Conservation (phyloP, 805 yeast species). For the Nakazawaea laoshanensis region DNA sequence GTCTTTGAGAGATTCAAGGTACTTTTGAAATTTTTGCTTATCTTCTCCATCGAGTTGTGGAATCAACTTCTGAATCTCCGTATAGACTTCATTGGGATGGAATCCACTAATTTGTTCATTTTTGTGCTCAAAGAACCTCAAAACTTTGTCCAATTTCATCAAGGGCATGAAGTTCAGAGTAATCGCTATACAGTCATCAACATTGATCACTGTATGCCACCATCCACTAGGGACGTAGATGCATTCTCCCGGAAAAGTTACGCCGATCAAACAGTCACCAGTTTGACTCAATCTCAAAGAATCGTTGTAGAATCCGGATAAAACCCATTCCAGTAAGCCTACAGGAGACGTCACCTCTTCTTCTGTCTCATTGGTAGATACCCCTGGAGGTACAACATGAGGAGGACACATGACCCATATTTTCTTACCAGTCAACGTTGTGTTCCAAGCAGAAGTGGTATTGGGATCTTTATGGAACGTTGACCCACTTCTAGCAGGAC, state of each 20-base stretch:
- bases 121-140: conserved; percentile 60
- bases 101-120: conserved; percentile 76
- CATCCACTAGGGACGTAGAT: conserved; percentile 92
- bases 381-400: conserved; percentile 72
- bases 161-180: conserved; percentile 84
- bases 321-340: conserved; percentile 90
- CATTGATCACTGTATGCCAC: conserved; percentile 94
- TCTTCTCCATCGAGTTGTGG: conserved; percentile 12
- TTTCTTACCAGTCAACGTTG: conserved; percentile 64
- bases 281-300: conserved; percentile 41
- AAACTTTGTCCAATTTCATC: conserved; percentile 49
- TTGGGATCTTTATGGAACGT: conserved; percentile 94
- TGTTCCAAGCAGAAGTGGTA: conserved; percentile 86
- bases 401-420: conserved; percentile 91
- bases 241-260: conserved; percentile 77
- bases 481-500: conserved; percentile 77
- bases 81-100: conserved; percentile 42
- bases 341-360: conserved; percentile 87
- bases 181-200: conserved; percentile 75
- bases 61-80: conserved; percentile 25
- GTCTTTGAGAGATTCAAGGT: conserved; percentile 15
- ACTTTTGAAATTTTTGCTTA: conserved; percentile 3
- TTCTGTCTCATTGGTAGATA: conserved; percentile 64
- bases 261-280: conserved; percentile 50
- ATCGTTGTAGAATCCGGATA: conserved; percentile 74